A percentile compares a stretch with the other conserved stretches of the same genome.
Evolutionary conservation across 495 filamentous ascomycete species (phyloP).

Genomic region (Aspergillus ostianus): DNA sequence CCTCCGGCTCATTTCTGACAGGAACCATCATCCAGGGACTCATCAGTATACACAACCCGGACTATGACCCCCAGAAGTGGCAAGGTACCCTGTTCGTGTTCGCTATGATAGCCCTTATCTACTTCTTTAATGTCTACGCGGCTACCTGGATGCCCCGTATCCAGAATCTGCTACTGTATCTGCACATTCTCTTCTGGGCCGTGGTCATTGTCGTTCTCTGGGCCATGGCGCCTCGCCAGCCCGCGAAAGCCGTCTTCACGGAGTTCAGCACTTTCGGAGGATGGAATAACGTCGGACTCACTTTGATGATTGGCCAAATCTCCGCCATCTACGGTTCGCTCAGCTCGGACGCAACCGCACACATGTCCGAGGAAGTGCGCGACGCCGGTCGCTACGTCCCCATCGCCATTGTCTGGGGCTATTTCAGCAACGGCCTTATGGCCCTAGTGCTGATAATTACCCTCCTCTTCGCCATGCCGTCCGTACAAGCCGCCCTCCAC

Average conservation of each 20-base stretch:
- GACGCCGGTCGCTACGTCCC: conserved; percentile 34
- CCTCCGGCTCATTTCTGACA: conserved; percentile 29
- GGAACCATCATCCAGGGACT: conserved; percentile 46
- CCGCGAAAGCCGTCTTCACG: conserved; percentile 38
- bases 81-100: conserved; percentile 47
- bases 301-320: conserved; percentile 28
- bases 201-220: conserved; percentile 42
- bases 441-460: conserved; percentile 36
- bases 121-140: conserved; percentile 40
- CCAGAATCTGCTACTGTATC: conserved; percentile 45
- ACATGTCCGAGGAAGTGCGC: conserved; percentile 43
- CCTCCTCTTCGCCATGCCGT: conserved; percentile 38
- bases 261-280: conserved; percentile 38
- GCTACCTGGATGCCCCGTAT: conserved; percentile 43
- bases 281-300: conserved; percentile 40
- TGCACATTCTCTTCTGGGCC: conserved; percentile 48
- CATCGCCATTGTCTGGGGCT: conserved; percentile 29
- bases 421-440: conserved; percentile 36
- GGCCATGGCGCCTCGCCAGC: conserved; percentile 28
- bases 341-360: conserved; percentile 35
- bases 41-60: conserved; percentile 32
- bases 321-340: conserved; percentile 29
- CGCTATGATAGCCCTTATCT: conserved; percentile 31
- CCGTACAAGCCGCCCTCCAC: conserved; percentile 28
- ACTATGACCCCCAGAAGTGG: conserved; percentile 33